These are phyloP conservation scores for Mycothermus thermophilus DNA, from an alignment of 495 filamentous ascomycete genomes.

Conservation along the genomic window DNA sequence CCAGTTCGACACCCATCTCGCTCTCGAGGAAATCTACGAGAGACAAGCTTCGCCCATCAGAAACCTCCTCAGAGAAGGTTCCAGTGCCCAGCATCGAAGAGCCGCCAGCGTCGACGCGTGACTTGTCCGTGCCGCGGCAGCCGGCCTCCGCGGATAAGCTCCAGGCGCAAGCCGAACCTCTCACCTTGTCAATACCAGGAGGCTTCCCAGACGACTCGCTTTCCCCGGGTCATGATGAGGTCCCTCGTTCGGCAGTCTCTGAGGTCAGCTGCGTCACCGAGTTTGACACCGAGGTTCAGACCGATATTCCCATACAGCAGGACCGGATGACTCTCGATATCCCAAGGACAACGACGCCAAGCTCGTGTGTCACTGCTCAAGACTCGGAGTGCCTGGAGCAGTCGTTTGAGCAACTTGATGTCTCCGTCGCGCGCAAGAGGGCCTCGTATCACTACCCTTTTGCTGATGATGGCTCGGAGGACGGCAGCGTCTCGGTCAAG, in stretches of 20 bases:
- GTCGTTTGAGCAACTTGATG: no score
- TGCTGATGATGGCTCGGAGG: conserved; percentile 22
- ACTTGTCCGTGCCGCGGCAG: neutral
- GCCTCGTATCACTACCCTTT: conserved; percentile 28
- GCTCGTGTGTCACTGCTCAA: no score
- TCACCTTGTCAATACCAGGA: conserved; percentile 54
- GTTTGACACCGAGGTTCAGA: conserved; percentile 59
- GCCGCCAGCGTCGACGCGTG: no score
- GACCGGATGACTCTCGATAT: conserved; percentile 1
- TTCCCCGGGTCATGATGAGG: conserved; percentile 26
- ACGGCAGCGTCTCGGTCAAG: conserved; percentile 27
- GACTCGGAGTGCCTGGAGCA: neutral
- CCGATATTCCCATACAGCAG: conserved; percentile 28
- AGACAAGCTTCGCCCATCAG: neutral
- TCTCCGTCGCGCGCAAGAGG: conserved; percentile 13
- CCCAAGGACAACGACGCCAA: no score
- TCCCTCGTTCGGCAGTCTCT: conserved; percentile 38
- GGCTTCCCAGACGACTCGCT: conserved; percentile 30
- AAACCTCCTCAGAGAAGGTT: conserved; percentile 1
- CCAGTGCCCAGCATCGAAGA: no score
- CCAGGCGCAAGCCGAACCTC: conserved; percentile 52
- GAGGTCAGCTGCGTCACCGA: conserved; percentile 47
- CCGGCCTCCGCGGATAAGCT: neutral
- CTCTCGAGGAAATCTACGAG: neutral
- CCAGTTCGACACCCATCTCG: neutral